Conservation (phyloP, 371 early-diverging fungal species). For the Phascolomyces articulosus region DNA sequence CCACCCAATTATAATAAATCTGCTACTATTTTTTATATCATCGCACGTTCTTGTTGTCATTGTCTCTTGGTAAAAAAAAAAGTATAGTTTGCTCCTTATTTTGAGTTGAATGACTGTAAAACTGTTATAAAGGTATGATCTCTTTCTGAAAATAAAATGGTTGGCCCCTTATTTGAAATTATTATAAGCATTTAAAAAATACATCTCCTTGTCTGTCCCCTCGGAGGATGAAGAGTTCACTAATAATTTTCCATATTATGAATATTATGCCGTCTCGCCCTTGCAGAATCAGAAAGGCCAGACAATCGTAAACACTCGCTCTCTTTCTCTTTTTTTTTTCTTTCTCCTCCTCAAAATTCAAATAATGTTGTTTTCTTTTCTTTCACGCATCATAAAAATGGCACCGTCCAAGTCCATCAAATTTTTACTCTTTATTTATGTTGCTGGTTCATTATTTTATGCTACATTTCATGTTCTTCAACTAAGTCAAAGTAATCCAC, state of each 20-base stretch:
- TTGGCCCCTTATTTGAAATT: not conserved
- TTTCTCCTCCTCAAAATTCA: not conserved
- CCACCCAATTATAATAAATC: too few relatives aligned
- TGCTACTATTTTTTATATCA: not conserved
- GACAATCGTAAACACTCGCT: too few relatives aligned
- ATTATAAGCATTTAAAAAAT: not conserved
- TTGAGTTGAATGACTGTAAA: too few relatives aligned
- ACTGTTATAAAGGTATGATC: too few relatives aligned
- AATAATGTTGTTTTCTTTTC: constrained; percentile 5
- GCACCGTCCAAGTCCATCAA: constrained; percentile 7
- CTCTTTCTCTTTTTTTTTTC: not conserved
- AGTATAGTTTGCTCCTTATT: too few relatives aligned
- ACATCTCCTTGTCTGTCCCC: not conserved
- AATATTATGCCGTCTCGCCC: constrained; percentile 7
- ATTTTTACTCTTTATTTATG: constrained; percentile 11
- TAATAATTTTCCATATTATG: constrained; percentile 7
- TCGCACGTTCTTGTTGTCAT: constrained; percentile 8
- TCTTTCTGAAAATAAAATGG: constrained; percentile 2
- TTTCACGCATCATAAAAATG: not conserved
- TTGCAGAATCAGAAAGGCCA: not conserved
- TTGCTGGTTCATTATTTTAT: constrained; percentile 11
- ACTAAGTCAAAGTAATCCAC: not conserved
- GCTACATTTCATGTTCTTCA: constrained; percentile 13
- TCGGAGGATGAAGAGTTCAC: not conserved
- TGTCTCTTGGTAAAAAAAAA: not conserved